Conservation (phyloP, 1,139 yeast genomes). For the Pichia sp. region DNA sequence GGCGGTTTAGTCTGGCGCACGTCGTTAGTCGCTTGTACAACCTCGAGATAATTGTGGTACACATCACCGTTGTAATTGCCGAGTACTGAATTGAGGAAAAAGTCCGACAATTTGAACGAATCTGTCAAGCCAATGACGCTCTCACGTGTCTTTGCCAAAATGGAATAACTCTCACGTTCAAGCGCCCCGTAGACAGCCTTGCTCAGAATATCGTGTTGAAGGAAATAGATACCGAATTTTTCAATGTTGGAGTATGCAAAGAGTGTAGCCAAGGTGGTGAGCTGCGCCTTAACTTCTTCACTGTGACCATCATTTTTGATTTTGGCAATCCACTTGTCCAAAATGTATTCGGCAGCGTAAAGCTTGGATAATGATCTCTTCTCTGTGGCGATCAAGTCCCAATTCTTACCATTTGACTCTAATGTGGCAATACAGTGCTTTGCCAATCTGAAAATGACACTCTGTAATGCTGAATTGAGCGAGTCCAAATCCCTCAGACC, state of each 20-base stretch:
- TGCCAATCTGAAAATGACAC: slow-evolving; percentile 41
- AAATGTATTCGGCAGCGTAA: slow-evolving; percentile 52
- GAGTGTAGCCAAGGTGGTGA: slow-evolving; percentile 45
- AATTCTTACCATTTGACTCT: slow-evolving; percentile 38
- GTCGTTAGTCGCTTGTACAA: slow-evolving; percentile 46
- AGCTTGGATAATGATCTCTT: slow-evolving; percentile 54
- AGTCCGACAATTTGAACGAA: slow-evolving; percentile 74
- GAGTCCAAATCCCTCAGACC: slow-evolving; percentile 30
- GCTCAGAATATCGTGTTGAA: slow-evolving; percentile 54
- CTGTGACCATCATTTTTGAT: slow-evolving; percentile 16
- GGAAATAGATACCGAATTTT: slow-evolving; percentile 67
- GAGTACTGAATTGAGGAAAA: slow-evolving; percentile 75
- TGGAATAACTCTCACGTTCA: slow-evolving; percentile 31
- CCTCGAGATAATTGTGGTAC: slow-evolving; percentile 65
- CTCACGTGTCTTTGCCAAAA: slow-evolving; percentile 50
- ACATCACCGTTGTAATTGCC: slow-evolving; percentile 84
- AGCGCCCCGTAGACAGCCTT: slow-evolving; percentile 35
- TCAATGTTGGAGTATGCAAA: slow-evolving; percentile 72
- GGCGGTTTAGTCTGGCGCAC: slow-evolving; percentile 54
- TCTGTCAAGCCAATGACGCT: slow-evolving; percentile 83
- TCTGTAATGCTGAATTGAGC: slow-evolving; percentile 33
- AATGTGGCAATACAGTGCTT: slow-evolving; percentile 40
- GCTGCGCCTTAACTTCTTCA: slow-evolving; percentile 29
- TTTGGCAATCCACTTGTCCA: slow-evolving; percentile 36
- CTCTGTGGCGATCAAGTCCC: slow-evolving; percentile 54